A percentile compares a stretch with the other conserved stretches of the same genome.
Evolutionary conservation across 345 rosid genomes (phyloP).

Genomic region (Pelargonium nanum): DNA sequence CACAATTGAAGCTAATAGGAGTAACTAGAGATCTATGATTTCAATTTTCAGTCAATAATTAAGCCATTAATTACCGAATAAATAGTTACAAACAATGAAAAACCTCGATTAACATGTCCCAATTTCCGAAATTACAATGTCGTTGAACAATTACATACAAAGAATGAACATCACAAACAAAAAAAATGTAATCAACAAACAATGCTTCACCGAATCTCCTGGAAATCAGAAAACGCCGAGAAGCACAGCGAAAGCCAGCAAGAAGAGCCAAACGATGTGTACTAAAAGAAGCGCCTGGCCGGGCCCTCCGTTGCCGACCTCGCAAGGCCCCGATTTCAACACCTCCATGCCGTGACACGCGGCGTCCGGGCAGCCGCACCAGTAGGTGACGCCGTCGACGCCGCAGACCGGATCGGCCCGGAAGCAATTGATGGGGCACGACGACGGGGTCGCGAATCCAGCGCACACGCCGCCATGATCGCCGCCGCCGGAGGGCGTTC

Average conservation of each 20-base stretch:
- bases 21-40: no score
- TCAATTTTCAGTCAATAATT: no score
- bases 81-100: no score
- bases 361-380: constrained; percentile 5
- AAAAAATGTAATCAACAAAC: not conserved
- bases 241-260: not conserved
- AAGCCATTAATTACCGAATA: no score
- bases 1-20: no score
- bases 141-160: no score
- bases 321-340: constrained; percentile 1
- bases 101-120: not conserved
- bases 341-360: not conserved
- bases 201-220: not conserved
- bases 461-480: not conserved
- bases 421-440: constrained; percentile 6
- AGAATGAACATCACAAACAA: no score
- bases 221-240: not conserved
- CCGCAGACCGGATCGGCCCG: constrained; percentile 7
- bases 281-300: constrained; percentile 3
- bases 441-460: not conserved
- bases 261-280: constrained; percentile 5
- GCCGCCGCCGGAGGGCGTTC: not conserved
- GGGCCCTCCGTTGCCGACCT: constrained; percentile 3
- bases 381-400: constrained; percentile 6
- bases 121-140: not conserved